Evolutionary conservation across 441 rosid genomes (phyloP), one percentile per base, ranked within the genome.

Genomic region (Bocquillonia castaneifolia): DNA sequence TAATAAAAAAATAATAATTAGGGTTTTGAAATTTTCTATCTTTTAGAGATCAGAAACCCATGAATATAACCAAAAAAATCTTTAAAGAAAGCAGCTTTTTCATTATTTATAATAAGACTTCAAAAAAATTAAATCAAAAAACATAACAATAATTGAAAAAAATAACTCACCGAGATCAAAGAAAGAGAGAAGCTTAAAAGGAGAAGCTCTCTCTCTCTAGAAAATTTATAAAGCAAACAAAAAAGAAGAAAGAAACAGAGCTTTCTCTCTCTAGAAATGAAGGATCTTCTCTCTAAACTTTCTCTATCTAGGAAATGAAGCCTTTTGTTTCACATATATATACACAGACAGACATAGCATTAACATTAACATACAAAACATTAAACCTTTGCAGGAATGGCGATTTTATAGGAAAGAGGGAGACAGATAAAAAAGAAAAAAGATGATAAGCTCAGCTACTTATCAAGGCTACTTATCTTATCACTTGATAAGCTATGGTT

Each of bases 371-470:
- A 67, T 51, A 74, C 66, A 68, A 66, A 70, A 72, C 74, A 74
- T 72, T 66, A 72, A 80, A 78, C 64, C 86, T 88, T n/a, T 72
- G 86, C 85, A 74, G 89, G 73, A 81, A 80, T 84, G 84, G 85
- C 64, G 79, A 75, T 48, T 82, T 69, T 76, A 84, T 80, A 86
- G 80, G 85, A 37, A 70, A 81, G 78, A 74, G 82, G n/a, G 76
- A 78, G 86, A 85, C 84, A 67, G 89, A 75, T 76, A 77, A 13
- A 64, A 73, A 63, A 44, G 45, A 13, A 64, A 73, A 63, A 44
- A 40, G 77, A 58, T 71, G 89, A 93, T 91, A 88, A 25, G 81
- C 0, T 0, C 0, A 0, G 0, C 0, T 0, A 0, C 75, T 0
- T 85, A 81, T 88, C 44, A 56, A 0, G 0, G 26, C 0, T 0